Evolutionary conservation across 352 stramenopile species (phyloP).

Genomic region (Pythium phragmiticola): DNA sequence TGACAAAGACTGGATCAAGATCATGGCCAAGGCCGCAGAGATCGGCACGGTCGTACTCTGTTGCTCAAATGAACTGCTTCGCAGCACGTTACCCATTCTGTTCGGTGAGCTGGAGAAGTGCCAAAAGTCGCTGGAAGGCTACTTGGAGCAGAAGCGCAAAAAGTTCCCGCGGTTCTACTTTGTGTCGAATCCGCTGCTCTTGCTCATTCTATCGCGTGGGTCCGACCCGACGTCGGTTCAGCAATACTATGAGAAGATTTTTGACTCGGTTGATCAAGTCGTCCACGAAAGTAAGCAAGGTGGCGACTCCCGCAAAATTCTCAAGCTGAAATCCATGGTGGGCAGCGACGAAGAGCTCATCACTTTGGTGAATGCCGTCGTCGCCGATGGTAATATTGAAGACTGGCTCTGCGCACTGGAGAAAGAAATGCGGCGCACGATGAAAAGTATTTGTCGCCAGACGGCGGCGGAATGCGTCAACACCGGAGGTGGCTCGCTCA

Average conservation of each 20-base stretch:
- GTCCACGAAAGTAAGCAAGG: conserved; percentile 98
- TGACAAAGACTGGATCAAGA: conserved; percentile 98
- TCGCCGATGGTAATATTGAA: conserved; percentile 98
- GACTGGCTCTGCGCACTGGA: conserved; percentile 97
- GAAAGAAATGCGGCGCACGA: conserved; percentile 94
- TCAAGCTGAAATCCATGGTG: conserved; percentile 72
- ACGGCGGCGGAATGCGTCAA: conserved; percentile 83
- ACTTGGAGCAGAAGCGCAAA: conserved; percentile 98
- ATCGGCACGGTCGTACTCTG: conserved; percentile 92
- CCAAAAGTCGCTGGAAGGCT: conserved; percentile 98
- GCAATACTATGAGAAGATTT: conserved; percentile 99
- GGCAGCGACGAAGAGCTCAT: conserved; percentile 79
- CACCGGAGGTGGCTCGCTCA: conserved; percentile 38
- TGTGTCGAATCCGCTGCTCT: conserved; percentile 95
- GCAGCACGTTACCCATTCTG: conserved; percentile 95
- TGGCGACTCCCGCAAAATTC: conserved; percentile 89
- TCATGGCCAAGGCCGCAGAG: conserved; percentile 94
- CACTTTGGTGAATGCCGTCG: conserved; percentile 85
- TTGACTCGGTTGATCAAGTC: conserved; percentile 98
- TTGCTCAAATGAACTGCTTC: conserved; percentile 95
- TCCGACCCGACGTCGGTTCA: conserved; percentile 98
- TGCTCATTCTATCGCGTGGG: conserved; percentile 97
- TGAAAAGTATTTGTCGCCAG: conserved; percentile 96
- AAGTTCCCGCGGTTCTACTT: conserved; percentile 99
- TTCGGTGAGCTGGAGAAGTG: conserved; percentile 98